Conservation (phyloP, 2,329 filamentous ascomycete species). For the Didymella exigua region DNA sequence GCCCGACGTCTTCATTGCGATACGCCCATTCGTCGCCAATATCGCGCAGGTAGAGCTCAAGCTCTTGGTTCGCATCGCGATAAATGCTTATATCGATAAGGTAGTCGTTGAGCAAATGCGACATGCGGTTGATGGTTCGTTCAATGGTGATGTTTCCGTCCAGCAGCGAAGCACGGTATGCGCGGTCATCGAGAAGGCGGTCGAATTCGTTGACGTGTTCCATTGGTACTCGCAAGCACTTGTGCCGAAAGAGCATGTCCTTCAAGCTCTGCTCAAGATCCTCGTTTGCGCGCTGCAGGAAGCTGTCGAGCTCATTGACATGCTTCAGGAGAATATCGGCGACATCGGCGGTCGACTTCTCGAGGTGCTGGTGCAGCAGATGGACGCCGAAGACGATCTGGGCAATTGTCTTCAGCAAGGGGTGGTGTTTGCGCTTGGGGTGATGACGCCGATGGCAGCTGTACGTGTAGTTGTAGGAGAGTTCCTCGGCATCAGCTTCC, state of each 20-base stretch:
- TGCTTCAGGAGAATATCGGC: slow-evolving; percentile 87
- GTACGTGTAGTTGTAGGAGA: slow-evolving; percentile 72
- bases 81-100: slow-evolving; percentile 81
- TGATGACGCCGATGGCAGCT: slow-evolving; percentile 77
- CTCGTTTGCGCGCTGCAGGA: slow-evolving; percentile 82
- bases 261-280: slow-evolving; percentile 79
- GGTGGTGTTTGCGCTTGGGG: slow-evolving; percentile 78
- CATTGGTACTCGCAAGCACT: slow-evolving; percentile 81
- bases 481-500: slow-evolving; percentile 68
- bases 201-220: slow-evolving; percentile 83
- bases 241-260: slow-evolving; percentile 74
- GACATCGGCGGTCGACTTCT: slow-evolving; percentile 87
- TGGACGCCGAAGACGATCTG: slow-evolving; percentile 96
- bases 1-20: slow-evolving; percentile 64
- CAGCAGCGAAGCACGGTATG: slow-evolving; percentile 81
- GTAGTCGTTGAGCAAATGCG: slow-evolving; percentile 74
- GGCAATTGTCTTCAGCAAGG: slow-evolving; percentile 85
- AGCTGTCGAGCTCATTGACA: slow-evolving; percentile 92
- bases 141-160: slow-evolving; percentile 91
- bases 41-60: slow-evolving; percentile 74
- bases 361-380: slow-evolving; percentile 79
- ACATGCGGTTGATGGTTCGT: slow-evolving; percentile 82
- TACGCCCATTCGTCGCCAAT: slow-evolving; percentile 68
- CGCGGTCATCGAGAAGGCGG: slow-evolving; percentile 81
- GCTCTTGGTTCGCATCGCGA: slow-evolving; percentile 73